Conservation (phyloP, 1,139 yeast genomes). For the Candida sojae region DNA sequence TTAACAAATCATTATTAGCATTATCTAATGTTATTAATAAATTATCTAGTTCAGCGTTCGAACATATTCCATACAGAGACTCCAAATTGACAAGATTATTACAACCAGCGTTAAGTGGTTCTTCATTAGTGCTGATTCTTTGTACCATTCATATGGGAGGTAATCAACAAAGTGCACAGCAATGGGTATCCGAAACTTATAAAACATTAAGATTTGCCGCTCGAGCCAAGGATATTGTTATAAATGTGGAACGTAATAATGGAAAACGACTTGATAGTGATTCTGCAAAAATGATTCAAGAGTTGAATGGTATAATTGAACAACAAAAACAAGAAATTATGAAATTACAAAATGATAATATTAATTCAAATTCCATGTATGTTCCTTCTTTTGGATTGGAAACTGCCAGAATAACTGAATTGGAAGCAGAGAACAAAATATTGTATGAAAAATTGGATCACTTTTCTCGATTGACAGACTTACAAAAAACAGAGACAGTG, state of each 20-base stretch:
- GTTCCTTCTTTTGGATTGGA: slow-evolving; percentile 8
- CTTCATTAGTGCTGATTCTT: slow-evolving; percentile 79
- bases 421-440: slow-evolving; percentile 62
- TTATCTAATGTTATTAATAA: slow-evolving; percentile 87
- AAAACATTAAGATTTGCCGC: slow-evolving; percentile 92
- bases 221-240: slow-evolving; percentile 81
- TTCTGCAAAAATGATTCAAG: slow-evolving; percentile 47
- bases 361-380: slow-evolving; percentile 5
- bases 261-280: slow-evolving; percentile 28
- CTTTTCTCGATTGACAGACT: slow-evolving; percentile 59
- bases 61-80: slow-evolving; percentile 88
- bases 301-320: slow-evolving; percentile 47
- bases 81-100: slow-evolving; percentile 84
- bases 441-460: slow-evolving; percentile 72
- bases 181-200: slow-evolving; percentile 71
- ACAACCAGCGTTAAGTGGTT: slow-evolving; percentile 91
- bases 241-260: slow-evolving; percentile 64
- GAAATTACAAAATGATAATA: slow-evolving; percentile 18
- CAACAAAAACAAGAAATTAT: slow-evolving; percentile 43
- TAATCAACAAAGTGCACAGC: slow-evolving; percentile 26
- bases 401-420: slow-evolving; percentile 33
- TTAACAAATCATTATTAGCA: slow-evolving; percentile 86
- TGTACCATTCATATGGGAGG: slow-evolving; percentile 78
- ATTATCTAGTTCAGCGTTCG: slow-evolving; percentile 49
- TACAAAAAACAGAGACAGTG: slow-evolving; percentile 55